phyloP scores from a whole-genome alignment of 768 basidiomycete species.

The Podaxis rugospora region DNA sequence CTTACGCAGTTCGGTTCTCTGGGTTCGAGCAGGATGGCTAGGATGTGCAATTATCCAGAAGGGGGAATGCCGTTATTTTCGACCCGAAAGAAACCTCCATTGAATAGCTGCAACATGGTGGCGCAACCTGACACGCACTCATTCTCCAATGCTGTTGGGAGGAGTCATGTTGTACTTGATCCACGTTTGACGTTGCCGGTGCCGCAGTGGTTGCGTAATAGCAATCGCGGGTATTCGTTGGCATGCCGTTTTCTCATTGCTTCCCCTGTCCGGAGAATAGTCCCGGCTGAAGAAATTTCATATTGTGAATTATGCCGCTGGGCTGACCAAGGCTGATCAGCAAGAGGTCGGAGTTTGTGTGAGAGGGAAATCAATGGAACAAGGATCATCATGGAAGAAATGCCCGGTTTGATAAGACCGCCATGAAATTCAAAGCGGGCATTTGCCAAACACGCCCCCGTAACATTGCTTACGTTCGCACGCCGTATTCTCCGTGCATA shows the following conservation, averaged over 20 bases:
- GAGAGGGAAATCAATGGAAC: background rate
- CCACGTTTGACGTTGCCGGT: background rate
- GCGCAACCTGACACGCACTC: too few relatives aligned
- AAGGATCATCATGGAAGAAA: background rate
- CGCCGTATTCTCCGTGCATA: slow-evolving; percentile 8
- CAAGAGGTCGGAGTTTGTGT: background rate
- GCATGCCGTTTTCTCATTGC: background rate
- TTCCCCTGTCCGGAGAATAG: background rate
- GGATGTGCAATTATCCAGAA: too few relatives aligned
- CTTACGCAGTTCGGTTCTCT: too few relatives aligned
- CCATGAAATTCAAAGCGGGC: background rate
- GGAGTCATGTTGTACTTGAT: background rate
- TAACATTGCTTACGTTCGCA: slow-evolving; percentile 13
- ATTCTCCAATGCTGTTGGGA: too few relatives aligned
- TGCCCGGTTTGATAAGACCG: background rate
- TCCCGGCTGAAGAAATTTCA: background rate
- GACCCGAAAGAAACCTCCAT: too few relatives aligned
- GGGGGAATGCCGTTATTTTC: too few relatives aligned
- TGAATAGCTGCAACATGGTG: background rate
- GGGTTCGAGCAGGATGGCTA: too few relatives aligned
- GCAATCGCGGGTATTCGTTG: background rate
- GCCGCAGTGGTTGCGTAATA: slow-evolving; percentile 7
- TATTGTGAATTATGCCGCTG: background rate
- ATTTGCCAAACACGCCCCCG: too few relatives aligned
- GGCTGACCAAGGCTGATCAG: background rate